Evolutionary conservation across 495 filamentous ascomycete species (phyloP).

Genomic region (Apodospora peruviana): DNA sequence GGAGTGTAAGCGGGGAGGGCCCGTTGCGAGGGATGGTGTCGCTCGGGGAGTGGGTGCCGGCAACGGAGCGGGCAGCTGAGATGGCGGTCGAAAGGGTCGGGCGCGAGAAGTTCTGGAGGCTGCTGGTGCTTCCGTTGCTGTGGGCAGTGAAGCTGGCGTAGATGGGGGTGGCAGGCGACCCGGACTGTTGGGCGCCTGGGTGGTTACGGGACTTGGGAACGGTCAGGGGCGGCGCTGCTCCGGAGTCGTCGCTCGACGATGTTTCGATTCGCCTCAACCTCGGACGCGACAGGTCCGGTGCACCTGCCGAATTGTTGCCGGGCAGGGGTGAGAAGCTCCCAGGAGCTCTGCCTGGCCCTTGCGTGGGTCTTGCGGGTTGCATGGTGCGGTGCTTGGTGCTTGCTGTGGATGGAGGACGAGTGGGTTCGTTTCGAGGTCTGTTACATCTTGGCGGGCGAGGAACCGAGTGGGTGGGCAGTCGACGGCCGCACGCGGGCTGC

Average conservation of each 20-base stretch:
- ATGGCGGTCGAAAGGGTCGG: conserved; percentile 35
- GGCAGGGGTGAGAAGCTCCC: conserved; percentile 53
- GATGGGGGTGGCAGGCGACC: conserved; percentile 27
- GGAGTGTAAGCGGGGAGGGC: conserved; percentile 36
- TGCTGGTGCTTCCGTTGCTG: conserved; percentile 24
- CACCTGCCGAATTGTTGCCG: conserved; percentile 17
- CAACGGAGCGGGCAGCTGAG: conserved; percentile 28
- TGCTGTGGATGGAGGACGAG: conserved; percentile 1
- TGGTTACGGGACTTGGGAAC: conserved; percentile 22
- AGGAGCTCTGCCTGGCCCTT: conserved; percentile 36
- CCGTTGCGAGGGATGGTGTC: conserved; percentile 27
- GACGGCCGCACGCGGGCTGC: not conserved
- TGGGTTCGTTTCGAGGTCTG: conserved; percentile 1
- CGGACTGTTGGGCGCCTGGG: conserved; percentile 5
- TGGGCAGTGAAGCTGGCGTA: conserved; percentile 31
- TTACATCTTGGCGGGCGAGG: conserved; percentile 28
- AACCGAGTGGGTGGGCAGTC: not conserved
- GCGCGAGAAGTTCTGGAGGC: conserved; percentile 54
- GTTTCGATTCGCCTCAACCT: conserved; percentile 40
- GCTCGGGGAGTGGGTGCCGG: conserved; percentile 24
- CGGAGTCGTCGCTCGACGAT: conserved; percentile 38
- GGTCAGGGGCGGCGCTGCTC: conserved; percentile 26
- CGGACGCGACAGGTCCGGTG: conserved; percentile 25
- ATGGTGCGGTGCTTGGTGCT: conserved; percentile 27
- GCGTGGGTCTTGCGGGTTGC: conserved; percentile 44